phyloP scores from a whole-genome alignment of 305 asterid species.

The Plantago rigida region DNA sequence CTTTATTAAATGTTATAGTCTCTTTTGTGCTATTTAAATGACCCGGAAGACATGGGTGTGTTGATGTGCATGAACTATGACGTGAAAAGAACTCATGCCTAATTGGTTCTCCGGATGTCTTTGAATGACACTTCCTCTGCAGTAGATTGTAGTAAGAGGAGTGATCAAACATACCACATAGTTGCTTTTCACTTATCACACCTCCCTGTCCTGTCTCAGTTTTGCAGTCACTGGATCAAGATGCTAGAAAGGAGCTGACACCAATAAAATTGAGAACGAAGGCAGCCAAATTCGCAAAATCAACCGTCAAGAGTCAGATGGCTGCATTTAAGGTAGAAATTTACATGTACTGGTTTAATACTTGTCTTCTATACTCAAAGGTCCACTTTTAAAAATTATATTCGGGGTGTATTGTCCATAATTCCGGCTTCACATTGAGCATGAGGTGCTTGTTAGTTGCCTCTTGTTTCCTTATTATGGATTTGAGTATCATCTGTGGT shows the following conservation, averaged over 20 bases:
- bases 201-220: conserved; percentile 48
- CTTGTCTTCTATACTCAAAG: conserved; percentile 18
- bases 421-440: not conserved
- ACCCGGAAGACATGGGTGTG: no score
- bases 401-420: not conserved
- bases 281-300: conserved; percentile 87
- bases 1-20: no score
- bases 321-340: conserved; percentile 75
- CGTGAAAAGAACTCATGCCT: no score
- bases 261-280: conserved; percentile 86
- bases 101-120: no score
- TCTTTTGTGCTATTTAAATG: no score
- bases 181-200: no score
- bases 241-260: conserved; percentile 83
- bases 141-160: no score
- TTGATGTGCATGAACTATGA: no score
- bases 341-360: conserved; percentile 16
- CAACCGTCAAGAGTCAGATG: conserved; percentile 89
- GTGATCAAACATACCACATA: no score
- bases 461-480: not conserved
- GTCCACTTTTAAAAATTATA: not conserved
- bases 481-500: not conserved
- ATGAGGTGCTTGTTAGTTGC: not conserved
- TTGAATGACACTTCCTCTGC: no score
- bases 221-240: conserved; percentile 82